Percentiles rank a stretch among this genome's conserved stretches.
phyloP scores from a whole-genome alignment of 1,139 yeast genomes.

The Protomyces inouyei region DNA sequence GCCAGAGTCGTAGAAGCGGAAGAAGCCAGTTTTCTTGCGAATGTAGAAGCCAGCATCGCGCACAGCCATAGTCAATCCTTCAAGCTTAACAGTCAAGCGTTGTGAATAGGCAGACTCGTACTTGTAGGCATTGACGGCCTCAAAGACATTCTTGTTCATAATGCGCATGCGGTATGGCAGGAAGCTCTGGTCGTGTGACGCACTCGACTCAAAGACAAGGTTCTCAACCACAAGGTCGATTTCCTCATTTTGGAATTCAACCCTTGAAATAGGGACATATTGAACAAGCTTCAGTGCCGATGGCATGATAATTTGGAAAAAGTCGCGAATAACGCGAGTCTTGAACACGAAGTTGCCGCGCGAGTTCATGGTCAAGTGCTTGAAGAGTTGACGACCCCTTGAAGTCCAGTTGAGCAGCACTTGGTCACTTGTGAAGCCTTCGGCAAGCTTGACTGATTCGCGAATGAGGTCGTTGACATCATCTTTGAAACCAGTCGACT shows the following conservation, averaged over 20 bases:
- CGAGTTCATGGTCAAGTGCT: constrained; percentile 16
- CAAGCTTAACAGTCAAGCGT: constrained; percentile 11
- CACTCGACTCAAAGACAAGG: constrained; percentile 22
- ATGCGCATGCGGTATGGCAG: constrained; percentile 23
- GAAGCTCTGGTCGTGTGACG: constrained; percentile 22
- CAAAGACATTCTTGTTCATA: constrained; percentile 18
- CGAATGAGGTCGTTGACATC: constrained; percentile 18
- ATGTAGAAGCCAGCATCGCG: constrained; percentile 26
- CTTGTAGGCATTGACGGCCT: constrained; percentile 25
- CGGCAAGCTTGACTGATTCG: constrained; percentile 12
- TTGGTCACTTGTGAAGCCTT: constrained; percentile 16
- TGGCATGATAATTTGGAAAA: constrained; percentile 25
- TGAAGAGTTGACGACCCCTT: constrained; percentile 6
- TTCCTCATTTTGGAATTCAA: constrained; percentile 25
- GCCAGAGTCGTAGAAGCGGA: constrained; percentile 26
- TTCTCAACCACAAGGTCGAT: constrained; percentile 24
- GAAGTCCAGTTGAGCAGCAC: not conserved
- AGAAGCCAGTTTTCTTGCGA: constrained; percentile 27
- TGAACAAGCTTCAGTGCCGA: constrained; percentile 15
- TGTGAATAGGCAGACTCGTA: constrained; percentile 16
- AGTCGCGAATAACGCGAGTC: constrained; percentile 24
- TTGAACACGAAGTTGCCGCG: constrained; percentile 24
- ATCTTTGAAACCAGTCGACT: constrained; percentile 16
- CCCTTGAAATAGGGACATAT: constrained; percentile 24
- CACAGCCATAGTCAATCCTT: constrained; percentile 15